Evolutionary conservation across 306 rosid species (phyloP).

Genomic region (Cajanus cajan): DNA sequence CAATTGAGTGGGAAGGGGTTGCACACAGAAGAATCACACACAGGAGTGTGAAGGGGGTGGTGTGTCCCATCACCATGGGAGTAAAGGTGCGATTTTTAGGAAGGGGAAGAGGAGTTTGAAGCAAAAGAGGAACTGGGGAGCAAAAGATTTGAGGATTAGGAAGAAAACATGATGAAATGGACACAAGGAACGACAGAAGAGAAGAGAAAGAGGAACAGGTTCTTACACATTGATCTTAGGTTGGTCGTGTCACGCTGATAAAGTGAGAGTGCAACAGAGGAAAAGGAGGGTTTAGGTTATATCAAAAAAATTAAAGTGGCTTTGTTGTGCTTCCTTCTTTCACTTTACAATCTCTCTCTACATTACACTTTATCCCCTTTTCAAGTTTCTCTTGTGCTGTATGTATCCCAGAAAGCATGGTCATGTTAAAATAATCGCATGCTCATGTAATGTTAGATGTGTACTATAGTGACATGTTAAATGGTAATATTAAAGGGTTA

Average conservation of each 20-base stretch:
- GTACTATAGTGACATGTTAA: too few relatives aligned
- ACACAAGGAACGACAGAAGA: neutral
- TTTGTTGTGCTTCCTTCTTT: neutral
- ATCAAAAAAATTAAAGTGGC: slow-evolving; percentile 28
- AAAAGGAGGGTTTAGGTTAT: neutral
- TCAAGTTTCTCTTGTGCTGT: neutral
- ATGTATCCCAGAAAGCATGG: neutral
- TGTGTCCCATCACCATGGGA: too few relatives aligned
- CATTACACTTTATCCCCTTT: slow-evolving; percentile 5
- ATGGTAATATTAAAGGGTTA: too few relatives aligned
- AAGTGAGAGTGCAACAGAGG: neutral
- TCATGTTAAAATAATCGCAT: neutral
- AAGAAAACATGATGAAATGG: neutral
- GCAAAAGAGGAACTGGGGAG: slow-evolving; percentile 24
- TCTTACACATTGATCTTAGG: slow-evolving; percentile 33
- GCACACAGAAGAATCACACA: slow-evolving; percentile 41
- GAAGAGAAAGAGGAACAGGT: neutral
- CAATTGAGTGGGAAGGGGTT: slow-evolving; percentile 47
- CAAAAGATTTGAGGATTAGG: slow-evolving; percentile 13
- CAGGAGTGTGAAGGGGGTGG: slow-evolving; percentile 38
- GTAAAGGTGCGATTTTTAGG: slow-evolving; percentile 29
- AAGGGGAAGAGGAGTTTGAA: slow-evolving; percentile 15
- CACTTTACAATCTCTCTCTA: neutral
- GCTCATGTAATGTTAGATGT: too few relatives aligned
- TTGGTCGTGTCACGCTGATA: slow-evolving; percentile 26